These are phyloP conservation scores for Oryza glaberrima DNA, from an alignment of 176 grass and related monocot genomes.

Conservation along the genomic window DNA sequence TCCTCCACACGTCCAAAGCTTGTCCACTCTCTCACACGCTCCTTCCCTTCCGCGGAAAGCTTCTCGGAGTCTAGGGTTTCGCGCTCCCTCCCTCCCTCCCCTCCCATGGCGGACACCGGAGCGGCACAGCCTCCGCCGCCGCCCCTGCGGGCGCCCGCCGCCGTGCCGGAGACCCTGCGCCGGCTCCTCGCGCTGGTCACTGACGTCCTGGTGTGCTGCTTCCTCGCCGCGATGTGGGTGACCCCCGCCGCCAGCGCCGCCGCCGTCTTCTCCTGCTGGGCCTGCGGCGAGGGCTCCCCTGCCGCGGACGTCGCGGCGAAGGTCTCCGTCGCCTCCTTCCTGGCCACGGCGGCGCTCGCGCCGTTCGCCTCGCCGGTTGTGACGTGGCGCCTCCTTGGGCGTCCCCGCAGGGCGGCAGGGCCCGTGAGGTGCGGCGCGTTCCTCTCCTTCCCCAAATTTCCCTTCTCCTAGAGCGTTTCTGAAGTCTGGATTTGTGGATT, in stretches of 20 bases:
- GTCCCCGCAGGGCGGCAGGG: no score
- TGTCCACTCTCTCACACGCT: no score
- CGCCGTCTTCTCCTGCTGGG: background rate
- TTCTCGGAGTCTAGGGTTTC: no score
- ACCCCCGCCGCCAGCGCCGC: background rate
- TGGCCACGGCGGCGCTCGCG: background rate
- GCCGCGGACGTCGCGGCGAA: background rate
- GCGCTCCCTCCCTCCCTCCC: background rate
- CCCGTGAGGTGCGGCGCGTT: background rate
- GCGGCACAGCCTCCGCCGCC: background rate
- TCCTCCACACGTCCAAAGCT: no score
- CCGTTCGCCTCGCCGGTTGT: background rate
- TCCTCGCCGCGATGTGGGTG: background rate
- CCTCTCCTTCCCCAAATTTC: background rate
- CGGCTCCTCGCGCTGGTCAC: background rate
- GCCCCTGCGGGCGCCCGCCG: background rate
- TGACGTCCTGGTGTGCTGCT: background rate
- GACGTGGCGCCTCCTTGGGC: background rate
- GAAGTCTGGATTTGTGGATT: background rate
- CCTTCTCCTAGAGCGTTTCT: background rate
- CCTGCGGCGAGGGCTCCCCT: background rate
- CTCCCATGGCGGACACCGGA: background rate
- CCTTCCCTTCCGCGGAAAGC: no score
- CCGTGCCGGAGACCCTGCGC: background rate
- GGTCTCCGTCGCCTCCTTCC: background rate